Evolutionary conservation across 2,329 filamentous ascomycete genomes (phyloP), one percentile per base, ranked within the genome.

Genomic region (Diaporthe batatas): DNA sequence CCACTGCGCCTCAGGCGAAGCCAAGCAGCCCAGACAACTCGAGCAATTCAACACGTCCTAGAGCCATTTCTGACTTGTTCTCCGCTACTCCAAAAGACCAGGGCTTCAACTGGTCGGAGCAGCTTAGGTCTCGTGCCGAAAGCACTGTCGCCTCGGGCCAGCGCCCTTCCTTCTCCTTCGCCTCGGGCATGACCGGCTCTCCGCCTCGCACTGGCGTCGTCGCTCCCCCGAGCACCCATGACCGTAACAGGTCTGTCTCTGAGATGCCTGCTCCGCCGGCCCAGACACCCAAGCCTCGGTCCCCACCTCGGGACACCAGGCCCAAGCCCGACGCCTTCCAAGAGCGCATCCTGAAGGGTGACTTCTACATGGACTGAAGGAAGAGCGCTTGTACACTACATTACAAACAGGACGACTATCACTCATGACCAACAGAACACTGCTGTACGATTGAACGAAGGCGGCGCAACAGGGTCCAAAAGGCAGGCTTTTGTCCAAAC

Each of bases 21-120:
- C 78, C 81, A 77, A 84, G 83, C 82, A 88, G 90, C 86, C 87
- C 88, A 90, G 90, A 83, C 82, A 88, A 89, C 86, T 87, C 88
- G 90, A 90, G 89, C 88, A 87, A 83, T 83, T 84, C 84, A 86
- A 86, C 87, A 82, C 80, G 83, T 82, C 82, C 85, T 77, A 85
- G 84, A 91, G 84, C 86, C 83, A 82, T 86, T 89, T 91, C 91
- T 93, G 89, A 93, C 91, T 85, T 84, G 84, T 84, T 84, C 76
- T 79, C 82, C 85, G 83, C 84, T 79, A 83, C 84, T 86, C 89
- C 88, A 84, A 84, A 90, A 95, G 93, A 94, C 88, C 94, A 96
- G 88, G 94, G 94, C 83, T 98, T 97, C 89, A 97, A 97, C 85
- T 98, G 96, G 93, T 94, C 94, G 81, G 96, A 98, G 86, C 95